Evolutionary conservation across 495 filamentous ascomycete genomes (phyloP), one percentile per base, ranked within the genome.

Genomic region (Corynascus novoguineensis): DNA sequence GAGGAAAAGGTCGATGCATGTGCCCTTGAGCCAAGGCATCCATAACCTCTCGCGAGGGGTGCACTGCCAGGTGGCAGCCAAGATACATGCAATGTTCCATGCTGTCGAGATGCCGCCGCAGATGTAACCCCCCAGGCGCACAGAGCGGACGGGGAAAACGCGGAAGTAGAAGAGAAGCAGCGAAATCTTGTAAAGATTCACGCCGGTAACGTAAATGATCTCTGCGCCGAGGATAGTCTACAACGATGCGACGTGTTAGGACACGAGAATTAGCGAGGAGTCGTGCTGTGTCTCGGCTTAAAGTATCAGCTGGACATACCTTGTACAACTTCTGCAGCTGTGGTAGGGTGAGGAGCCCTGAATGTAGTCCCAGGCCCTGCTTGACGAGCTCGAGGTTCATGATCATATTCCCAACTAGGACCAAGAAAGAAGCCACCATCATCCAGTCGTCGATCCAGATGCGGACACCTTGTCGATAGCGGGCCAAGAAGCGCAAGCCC

Each of bases 41-140:
- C 50, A 53, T n/a, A 53, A 27, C 4, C 27, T 17, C 37, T 53
- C 22, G 37, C 50, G 50, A 1, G 50, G 50, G 15, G 50, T 53
- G 14, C 50, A 53, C 17, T 53, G 50, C 15, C 22, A 53, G 22
- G 50, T 42, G 9, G 50, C 50, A 11, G 50, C 50, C n/a, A 42
- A n/a, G n/a, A 53, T 42, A 27, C 50, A 53, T 15, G 50, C 50
- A 15, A 53, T 41, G 25, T 42, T 42, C 50, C 50, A 53, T 1
- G 50, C 50, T 1, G 37, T 53, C 24, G 50, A 42, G 37, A 53
- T 3, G 25, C 50, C 25, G 50, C 50, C 50, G 50, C 50, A 53
- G 50, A 53, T 42, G 50, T 53, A 53, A 11, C 50, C 50, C 37
- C 50, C 50, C 15, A 53, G 24, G n/a, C 50, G 50, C 10, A 53